These are phyloP conservation scores for Phytophthora ramorum DNA, from an alignment of 352 stramenopile species.

Conservation along the genomic window DNA sequence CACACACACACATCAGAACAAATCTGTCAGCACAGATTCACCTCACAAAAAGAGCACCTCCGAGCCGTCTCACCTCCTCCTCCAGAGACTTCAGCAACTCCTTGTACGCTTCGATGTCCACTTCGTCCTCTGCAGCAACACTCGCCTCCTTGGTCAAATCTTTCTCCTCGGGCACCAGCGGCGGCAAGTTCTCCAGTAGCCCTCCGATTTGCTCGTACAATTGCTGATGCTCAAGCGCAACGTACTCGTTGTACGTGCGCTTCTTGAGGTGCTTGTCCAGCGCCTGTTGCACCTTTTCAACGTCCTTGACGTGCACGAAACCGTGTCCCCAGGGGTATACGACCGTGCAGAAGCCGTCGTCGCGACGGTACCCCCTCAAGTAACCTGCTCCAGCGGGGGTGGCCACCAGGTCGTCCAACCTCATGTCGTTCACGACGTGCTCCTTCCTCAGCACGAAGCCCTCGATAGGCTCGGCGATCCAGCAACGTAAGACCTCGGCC, in stretches of 20 bases:
- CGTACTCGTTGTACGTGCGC: conserved; percentile 55
- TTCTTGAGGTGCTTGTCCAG: conserved; percentile 52
- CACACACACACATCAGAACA: too few relatives aligned
- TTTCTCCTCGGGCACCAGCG: conserved; percentile 6
- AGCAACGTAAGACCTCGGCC: conserved; percentile 69
- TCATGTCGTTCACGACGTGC: conserved; percentile 66
- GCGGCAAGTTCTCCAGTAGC: conserved; percentile 56
- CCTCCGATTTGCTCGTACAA: conserved; percentile 74
- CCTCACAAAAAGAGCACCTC: not conserved
- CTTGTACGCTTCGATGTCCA: conserved; percentile 51
- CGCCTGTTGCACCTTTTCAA: conserved; percentile 53
- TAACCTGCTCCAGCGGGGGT: conserved; percentile 70
- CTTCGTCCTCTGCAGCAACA: conserved; percentile 22
- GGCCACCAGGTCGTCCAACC: conserved; percentile 69
- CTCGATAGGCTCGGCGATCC: conserved; percentile 74
- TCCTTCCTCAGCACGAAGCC: conserved; percentile 70
- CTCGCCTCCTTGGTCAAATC: conserved; percentile 2
- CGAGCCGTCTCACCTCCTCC: conserved; percentile 43
- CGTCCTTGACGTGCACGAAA: conserved; percentile 65
- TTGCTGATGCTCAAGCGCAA: conserved; percentile 73
- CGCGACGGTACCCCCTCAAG: conserved; percentile 59
- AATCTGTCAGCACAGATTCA: not conserved
- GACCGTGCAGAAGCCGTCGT: conserved; percentile 73
- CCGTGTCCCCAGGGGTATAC: conserved; percentile 80
- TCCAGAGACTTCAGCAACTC: conserved; percentile 55